Conservation (phyloP, 2,329 filamentous ascomycete species). For the Xylaria sp. region DNA sequence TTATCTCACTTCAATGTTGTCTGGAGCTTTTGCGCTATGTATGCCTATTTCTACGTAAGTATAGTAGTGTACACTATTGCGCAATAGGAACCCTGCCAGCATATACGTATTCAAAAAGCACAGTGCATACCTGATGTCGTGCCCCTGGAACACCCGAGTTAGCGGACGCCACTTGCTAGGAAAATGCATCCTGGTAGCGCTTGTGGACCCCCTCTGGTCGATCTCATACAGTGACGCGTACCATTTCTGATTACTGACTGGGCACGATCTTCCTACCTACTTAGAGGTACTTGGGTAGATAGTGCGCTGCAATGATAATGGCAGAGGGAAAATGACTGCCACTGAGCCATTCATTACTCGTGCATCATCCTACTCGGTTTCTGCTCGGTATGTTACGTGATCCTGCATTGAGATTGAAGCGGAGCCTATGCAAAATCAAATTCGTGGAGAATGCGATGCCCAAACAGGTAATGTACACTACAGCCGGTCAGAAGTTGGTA, state of each 20-base stretch:
- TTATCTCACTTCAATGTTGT: neutral
- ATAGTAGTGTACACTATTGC: neutral
- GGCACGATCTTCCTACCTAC: slow-evolving; percentile 4
- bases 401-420: slow-evolving; percentile 10
- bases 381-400: slow-evolving; percentile 18
- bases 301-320: slow-evolving; percentile 10
- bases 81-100: neutral
- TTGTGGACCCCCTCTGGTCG: slow-evolving; percentile 13
- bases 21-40: neutral
- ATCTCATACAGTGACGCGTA: slow-evolving; percentile 35
- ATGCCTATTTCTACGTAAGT: neutral
- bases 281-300: neutral
- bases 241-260: slow-evolving; percentile 23
- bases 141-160: slow-evolving; percentile 9
- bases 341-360: slow-evolving; percentile 24
- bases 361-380: slow-evolving; percentile 13
- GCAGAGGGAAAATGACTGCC: slow-evolving; percentile 3
- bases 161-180: slow-evolving; percentile 25
- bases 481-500: neutral
- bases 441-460: neutral
- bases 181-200: neutral
- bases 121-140: slow-evolving; percentile 21
- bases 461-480: neutral
- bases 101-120: slow-evolving; percentile 2
- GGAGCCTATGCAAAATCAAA: slow-evolving; percentile 20